Base-by-base conservation (phyloP, 495 filamentous ascomycete species). In the Aspergillus ellipticus region DNA sequence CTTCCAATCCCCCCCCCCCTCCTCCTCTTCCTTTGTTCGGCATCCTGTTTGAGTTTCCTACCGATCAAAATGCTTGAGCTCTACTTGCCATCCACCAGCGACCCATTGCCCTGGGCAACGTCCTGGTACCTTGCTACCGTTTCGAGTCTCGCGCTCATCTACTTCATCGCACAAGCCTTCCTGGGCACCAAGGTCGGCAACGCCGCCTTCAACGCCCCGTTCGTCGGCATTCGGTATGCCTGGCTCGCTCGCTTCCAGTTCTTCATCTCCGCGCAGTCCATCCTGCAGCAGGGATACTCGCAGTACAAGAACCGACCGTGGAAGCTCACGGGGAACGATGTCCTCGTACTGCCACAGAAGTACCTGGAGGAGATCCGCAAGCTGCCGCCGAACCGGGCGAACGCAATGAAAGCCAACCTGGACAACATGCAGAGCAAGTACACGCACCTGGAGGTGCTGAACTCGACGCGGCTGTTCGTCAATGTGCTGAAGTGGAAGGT, bases 381-480 rank as follows among this genome's bases (percentile, higher is more conserved):
- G 24, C 28, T 51, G 24, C 48, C 48, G 1, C 26, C 28, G 0
- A 17, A 51, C 17, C 28, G 33, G 16, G 24, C 33, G 26, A 51
- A 29, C 3, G 24, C 33, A 15, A 51, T 31, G 24, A 51, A 26
- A 1, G 48, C 48, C 16, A 51, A 31, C 7, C 24, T 51, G 26
- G 48, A 51, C 21, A 29, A 26, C 0, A 31, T 51, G 6, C 48
- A 51, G 7, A n/a, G 48, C 28, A 31, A 31, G 10, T 31, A 5
- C 28, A 31, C 28, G 5, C 28, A 31, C 28, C 10, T 31, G 28
- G 28, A 31, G 10, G 10, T 31, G 7, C 48, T 51, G 3, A 26
- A 51, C 48, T 51, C 48, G 4, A 51, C 48, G 4, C 48, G 48
- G 13, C 20, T 51, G 28, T 29, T 51, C 48, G 33, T 35, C 7